A percentile compares a stretch with the other conserved stretches of the same genome.
phyloP scores from a whole-genome alignment of 225 moss, liverwort and hornwort species.

The Anthoceros angustus region DNA sequence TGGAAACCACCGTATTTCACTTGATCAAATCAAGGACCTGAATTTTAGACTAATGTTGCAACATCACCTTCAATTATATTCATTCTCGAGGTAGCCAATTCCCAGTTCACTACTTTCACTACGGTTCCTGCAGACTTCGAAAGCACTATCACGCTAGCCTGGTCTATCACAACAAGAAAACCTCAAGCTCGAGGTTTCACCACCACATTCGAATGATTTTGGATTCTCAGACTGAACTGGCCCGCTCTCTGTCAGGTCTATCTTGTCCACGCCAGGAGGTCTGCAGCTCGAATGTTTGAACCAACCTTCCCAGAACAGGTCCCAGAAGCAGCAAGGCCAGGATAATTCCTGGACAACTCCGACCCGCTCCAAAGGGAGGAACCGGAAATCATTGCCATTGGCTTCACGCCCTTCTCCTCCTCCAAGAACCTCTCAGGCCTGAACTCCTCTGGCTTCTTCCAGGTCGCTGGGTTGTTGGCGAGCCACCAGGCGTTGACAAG shows the following conservation, averaged over 20 bases:
- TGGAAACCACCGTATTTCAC: no score
- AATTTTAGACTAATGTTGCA: no score
- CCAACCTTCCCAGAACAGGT: conserved; percentile 37
- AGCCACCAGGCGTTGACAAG: conserved; percentile 46
- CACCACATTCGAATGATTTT: conserved; percentile 18
- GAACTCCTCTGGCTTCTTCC: conserved; percentile 36
- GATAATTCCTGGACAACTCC: conserved; percentile 40
- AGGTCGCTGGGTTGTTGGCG: conserved; percentile 35
- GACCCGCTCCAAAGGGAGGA: conserved; percentile 35
- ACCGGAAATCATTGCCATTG: conserved; percentile 31
- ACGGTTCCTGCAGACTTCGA: no score
- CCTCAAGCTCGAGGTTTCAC: conserved; percentile 14
- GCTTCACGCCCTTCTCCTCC: conserved; percentile 13
- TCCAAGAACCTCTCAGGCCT: conserved; percentile 42
- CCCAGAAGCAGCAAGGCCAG: conserved; percentile 37
- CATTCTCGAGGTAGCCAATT: no score
- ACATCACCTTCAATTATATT: no score
- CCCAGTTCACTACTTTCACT: no score
- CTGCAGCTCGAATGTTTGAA: conserved; percentile 33
- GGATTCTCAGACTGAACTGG: conserved; percentile 26
- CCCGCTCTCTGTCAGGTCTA: conserved; percentile 33
- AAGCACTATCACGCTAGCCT: no score
- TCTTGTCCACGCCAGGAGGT: conserved; percentile 30
- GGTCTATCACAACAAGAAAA: no score
- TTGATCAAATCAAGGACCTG: no score